Evolutionary conservation across 345 rosid species (phyloP), one percentile per base, ranked within the genome.

Genomic region (Pistacia atlantica): DNA sequence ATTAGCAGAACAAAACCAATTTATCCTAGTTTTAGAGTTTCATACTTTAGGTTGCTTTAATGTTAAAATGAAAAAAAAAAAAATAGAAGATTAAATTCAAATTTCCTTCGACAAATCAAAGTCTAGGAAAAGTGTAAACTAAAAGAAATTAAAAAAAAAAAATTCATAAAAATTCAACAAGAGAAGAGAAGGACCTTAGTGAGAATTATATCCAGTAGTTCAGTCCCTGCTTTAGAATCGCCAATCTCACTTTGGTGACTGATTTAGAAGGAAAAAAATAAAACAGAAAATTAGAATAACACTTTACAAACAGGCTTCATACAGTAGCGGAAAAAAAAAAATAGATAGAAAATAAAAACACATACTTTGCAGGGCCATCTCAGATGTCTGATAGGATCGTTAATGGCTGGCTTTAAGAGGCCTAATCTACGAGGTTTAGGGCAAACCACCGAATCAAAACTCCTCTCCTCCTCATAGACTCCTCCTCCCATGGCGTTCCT

Each of bases 161-260:
- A 42, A 42, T 42, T 42, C 57, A 16, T 16, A 54, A 54, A 16
- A 54, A 54, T 54, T 54, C 6, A 54, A 12, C 18, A 54, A 3
- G 1, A 14, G 18, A 52, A 52, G 57, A 7, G 55, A 80, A 1
- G 10, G 9, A 89, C 97, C 97, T 83, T 87, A 51, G 83, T 63
- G 73, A 84, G 89, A 75, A 92, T 77, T 12, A 90, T 61, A 78
- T 92, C 97, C 16, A 90, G 83, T 79, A 92, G 90, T 58, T 92
- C 97, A n/a, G 89, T 68, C 65, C 90, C 89, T 48, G 83, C 89
- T 67, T 67, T 78, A 2, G 90, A 83, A 83, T 90, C 93, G 75
- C 55, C 89, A 66, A 81, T 71, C 78, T 87, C 93, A 46, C 69
- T 18, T 20, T 80, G 87, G 49, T 78, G 80, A 80, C 87, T 82